Base-by-base conservation (phyloP, 805 yeast species). In the Ogataea nonfermentans region DNA sequence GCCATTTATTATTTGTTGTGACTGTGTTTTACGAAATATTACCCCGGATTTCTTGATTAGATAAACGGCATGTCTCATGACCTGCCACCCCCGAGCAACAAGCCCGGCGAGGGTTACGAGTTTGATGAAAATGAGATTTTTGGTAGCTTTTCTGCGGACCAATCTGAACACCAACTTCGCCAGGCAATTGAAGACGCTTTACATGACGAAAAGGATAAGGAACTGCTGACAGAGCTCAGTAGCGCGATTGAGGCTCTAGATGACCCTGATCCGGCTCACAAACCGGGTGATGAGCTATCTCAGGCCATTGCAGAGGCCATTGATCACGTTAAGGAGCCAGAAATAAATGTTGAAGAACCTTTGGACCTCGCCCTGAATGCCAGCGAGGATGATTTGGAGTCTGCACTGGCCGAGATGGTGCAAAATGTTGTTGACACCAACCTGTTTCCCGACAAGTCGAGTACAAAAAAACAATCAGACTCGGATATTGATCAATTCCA, bases 331-430 rank as follows among this genome's bases (percentile, higher is more conserved):
- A 38, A 37, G 22, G 32, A 37, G 13, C 37, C 41, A 22, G 23
- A 19, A 15, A 16, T n/a, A 14, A 20, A 32, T 33, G 31, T 15
- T 5, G 12, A 10, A 29, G 37, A 31, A 13, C 9, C 43, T n/a
- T 7, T 37, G 16, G 39, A 22, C n/a, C 16, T 37, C 9, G 29
- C 45, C 16, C 13, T 29, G 29, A 20, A 43, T 20, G 19, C 46
- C 8, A 51, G 46, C 16, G 59, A 57, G 15, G 67, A 67, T 41
- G 72, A 67, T 3, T 65, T 75, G 35, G 73, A 78, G 36, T 71
- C 68, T 35, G 81, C 81, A 0, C 52, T 78, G 25, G 79, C 76
- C 3, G 76, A 73, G 44, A 72, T 76, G 63, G 81, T 78, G 12
- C 69, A 73, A 45, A 73, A 66, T 49, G 83, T 75, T 14, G 78